Conservation (phyloP, 306 rosid genomes). For the Nissolia schottii region DNA sequence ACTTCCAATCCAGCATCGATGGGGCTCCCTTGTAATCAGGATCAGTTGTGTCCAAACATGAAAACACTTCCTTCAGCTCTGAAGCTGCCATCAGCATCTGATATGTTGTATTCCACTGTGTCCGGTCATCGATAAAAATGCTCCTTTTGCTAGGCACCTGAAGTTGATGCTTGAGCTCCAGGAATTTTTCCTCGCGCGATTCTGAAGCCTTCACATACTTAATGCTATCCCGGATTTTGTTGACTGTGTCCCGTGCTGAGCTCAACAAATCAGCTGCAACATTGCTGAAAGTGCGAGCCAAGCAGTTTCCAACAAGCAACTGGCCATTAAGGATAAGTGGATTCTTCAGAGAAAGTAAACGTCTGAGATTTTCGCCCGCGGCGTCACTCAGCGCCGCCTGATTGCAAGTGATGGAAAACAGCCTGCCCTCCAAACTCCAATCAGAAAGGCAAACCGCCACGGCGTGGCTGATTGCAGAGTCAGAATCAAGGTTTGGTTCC, state of each 20-base stretch:
- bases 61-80: constrained; percentile 80
- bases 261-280: constrained; percentile 63
- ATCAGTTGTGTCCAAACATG: constrained; percentile 79
- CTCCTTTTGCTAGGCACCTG: constrained; percentile 83
- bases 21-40: constrained; percentile 79
- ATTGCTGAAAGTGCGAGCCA: constrained; percentile 70
- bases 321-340: constrained; percentile 82
- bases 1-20: constrained; percentile 79
- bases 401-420: constrained; percentile 73
- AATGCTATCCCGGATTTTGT: constrained; percentile 69
- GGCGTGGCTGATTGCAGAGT: constrained; percentile 70
- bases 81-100: constrained; percentile 82
- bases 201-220: constrained; percentile 89
- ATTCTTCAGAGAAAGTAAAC: constrained; percentile 68
- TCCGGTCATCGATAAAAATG: constrained; percentile 72
- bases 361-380: constrained; percentile 68
- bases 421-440: constrained; percentile 73
- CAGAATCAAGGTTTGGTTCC: constrained; percentile 92
- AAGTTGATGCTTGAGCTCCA: constrained; percentile 76
- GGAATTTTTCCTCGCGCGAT: constrained; percentile 75
- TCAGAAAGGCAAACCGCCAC: constrained; percentile 89
- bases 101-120: constrained; percentile 84
- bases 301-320: constrained; percentile 67
- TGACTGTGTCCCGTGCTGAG: constrained; percentile 43
- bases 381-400: constrained; percentile 41